These are phyloP conservation scores for Boletus reticuloceps DNA, from an alignment of 768 basidiomycete species.

Conservation along the genomic window DNA sequence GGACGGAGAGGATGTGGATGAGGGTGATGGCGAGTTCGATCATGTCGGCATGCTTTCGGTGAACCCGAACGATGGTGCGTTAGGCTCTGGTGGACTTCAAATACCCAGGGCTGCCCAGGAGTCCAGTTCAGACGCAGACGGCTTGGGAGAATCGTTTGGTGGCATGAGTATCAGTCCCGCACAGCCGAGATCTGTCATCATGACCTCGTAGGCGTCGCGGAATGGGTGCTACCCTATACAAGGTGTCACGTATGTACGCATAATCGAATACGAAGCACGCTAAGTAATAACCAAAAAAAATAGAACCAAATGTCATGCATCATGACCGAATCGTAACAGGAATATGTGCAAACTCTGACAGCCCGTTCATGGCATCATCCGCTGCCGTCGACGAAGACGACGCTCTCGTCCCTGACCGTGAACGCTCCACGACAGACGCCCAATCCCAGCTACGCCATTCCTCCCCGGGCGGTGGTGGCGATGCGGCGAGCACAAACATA, in stretches of 20 bases:
- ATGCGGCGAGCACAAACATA: constrained; percentile 45
- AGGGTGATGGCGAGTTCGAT: constrained; percentile 1
- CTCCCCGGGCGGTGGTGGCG: constrained; percentile 20
- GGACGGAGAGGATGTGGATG: constrained; percentile 41
- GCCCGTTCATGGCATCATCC: background rate
- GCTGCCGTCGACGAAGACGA: background rate
- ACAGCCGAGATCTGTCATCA: constrained; percentile 22
- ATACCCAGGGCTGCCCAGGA: constrained; percentile 22
- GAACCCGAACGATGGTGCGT: background rate
- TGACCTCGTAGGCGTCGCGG: constrained; percentile 7
- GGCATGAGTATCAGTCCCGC: constrained; percentile 85
- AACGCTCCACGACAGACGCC: constrained; percentile 11
- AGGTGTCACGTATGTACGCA: too few relatives aligned
- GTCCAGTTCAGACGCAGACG: constrained; percentile 40
- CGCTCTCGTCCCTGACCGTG: background rate
- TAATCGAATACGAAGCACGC: too few relatives aligned
- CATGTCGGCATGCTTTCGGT: background rate
- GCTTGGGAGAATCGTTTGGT: constrained; percentile 65
- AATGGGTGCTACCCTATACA: too few relatives aligned
- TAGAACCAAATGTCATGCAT: background rate
- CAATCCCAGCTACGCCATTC: constrained; percentile 25
- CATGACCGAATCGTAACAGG: constrained; percentile 19
- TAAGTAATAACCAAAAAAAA: background rate
- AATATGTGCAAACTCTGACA: constrained; percentile 21
- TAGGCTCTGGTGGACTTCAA: constrained; percentile 14